Conservation (phyloP, 1,284 basidiomycete genomes). For the Cutaneotrichosporon mucoides region DNA sequence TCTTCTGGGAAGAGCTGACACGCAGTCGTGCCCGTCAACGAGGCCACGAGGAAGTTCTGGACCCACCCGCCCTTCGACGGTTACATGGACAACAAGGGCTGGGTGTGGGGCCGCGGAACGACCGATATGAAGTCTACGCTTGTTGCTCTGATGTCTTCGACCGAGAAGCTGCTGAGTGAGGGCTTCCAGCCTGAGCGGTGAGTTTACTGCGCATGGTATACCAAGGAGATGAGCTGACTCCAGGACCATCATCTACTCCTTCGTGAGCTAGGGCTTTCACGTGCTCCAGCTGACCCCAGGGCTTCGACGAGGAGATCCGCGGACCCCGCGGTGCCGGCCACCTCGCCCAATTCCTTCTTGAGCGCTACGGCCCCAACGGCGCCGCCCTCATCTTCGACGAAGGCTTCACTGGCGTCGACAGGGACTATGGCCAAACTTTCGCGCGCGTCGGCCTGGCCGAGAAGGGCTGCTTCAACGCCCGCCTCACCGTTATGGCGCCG, state of each 20-base stretch:
- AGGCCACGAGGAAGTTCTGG: constrained; percentile 51
- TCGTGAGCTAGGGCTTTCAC: background rate
- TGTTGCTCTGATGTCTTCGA: constrained; percentile 16
- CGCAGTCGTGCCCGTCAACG: constrained; percentile 58
- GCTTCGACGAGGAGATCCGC: constrained; percentile 30
- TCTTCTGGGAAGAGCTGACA: constrained; percentile 18
- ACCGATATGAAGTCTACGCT: constrained; percentile 29
- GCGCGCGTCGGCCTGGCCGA: constrained; percentile 32
- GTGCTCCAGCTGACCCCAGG: constrained; percentile 9
- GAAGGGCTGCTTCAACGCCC: constrained; percentile 52
- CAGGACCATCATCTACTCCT: constrained; percentile 11
- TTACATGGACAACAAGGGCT: constrained; percentile 21
- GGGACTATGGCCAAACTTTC: constrained; percentile 27
- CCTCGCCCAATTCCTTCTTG: constrained; percentile 19
- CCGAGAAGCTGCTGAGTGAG: constrained; percentile 22
- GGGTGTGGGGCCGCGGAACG: constrained; percentile 32
- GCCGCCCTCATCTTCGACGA: constrained; percentile 34
- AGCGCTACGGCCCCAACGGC: constrained; percentile 26
- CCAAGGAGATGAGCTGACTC: constrained; percentile 9
- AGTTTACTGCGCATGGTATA: too few species aligned
- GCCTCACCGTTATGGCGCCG: constrained; percentile 54
- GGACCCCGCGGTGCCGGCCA: constrained; percentile 28
- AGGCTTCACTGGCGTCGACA: constrained; percentile 31
- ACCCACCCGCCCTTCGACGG: constrained; percentile 26
- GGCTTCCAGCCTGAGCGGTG: constrained; percentile 20